A percentile compares a stretch with the other conserved stretches of the same genome.
phyloP scores from a whole-genome alignment of 1,139 yeast genomes.

The Candida tropicalis region DNA sequence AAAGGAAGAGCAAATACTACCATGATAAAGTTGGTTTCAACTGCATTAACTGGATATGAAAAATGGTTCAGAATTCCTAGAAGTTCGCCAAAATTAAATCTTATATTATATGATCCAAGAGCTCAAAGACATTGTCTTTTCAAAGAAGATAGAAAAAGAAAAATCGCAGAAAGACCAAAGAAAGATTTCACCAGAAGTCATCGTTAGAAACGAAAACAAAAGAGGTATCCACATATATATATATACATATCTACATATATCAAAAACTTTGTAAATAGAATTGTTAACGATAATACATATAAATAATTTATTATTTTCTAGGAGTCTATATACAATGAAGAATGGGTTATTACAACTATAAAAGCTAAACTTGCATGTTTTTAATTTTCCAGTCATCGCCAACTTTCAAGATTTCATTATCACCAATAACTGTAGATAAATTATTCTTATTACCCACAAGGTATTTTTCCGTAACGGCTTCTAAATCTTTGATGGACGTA shows the following conservation, averaged over 20 bases:
- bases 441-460: constrained; percentile 36
- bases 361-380: constrained; percentile 7
- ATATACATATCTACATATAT: no score
- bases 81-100: constrained; percentile 74
- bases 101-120: constrained; percentile 86
- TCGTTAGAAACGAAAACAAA: constrained; percentile 20
- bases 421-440: constrained; percentile 55
- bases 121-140: constrained; percentile 78
- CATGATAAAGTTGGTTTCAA: constrained; percentile 64
- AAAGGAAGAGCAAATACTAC: constrained; percentile 48
- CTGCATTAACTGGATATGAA: constrained; percentile 86
- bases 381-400: constrained; percentile 32
- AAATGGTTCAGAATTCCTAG: constrained; percentile 83
- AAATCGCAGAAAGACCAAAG: constrained; percentile 64
- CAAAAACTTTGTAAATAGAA: constrained; percentile 2
- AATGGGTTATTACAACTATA: neutral
- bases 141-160: constrained; percentile 84
- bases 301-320: constrained; percentile 4
- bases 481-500: constrained; percentile 64
- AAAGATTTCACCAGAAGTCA: constrained; percentile 62
- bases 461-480: constrained; percentile 63
- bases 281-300: neutral
- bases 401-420: constrained; percentile 36
- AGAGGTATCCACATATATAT: no score
- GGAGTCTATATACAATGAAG: neutral